phyloP scores from a whole-genome alignment of 2,329 filamentous ascomycete species.

The Sporothrix dimorphospora region DNA sequence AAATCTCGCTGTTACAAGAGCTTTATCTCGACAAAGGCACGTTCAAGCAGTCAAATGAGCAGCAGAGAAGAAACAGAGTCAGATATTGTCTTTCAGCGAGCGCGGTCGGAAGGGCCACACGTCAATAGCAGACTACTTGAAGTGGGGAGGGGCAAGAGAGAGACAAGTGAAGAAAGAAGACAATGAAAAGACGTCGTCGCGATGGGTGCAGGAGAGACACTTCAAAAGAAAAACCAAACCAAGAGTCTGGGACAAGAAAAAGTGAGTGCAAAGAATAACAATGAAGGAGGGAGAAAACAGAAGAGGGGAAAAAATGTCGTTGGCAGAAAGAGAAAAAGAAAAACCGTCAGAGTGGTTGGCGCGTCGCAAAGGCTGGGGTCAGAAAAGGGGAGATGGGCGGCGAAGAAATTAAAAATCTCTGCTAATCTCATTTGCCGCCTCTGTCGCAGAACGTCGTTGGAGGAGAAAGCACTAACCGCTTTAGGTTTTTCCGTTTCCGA shows the following conservation, averaged over 20 bases:
- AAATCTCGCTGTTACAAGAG: slow-evolving; percentile 8
- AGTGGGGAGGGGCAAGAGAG: background rate
- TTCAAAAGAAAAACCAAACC: background rate
- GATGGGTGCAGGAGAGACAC: background rate
- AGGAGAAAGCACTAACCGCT: background rate
- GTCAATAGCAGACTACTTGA: slow-evolving; percentile 24
- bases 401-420: slow-evolving; percentile 13
- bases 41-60: slow-evolving; percentile 16
- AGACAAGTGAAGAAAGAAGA: background rate
- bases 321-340: background rate
- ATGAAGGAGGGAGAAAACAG: background rate
- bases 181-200: background rate
- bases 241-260: background rate
- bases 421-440: slow-evolving; percentile 27
- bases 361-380: slow-evolving; percentile 7
- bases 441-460: slow-evolving; percentile 16
- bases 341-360: background rate
- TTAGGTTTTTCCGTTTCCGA: slow-evolving; percentile 18
- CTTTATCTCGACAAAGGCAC: slow-evolving; percentile 13
- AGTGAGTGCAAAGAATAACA: background rate
- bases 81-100: slow-evolving; percentile 4
- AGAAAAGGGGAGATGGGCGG: background rate
- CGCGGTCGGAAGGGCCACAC: slow-evolving; percentile 6
- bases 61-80: slow-evolving; percentile 18
- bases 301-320: slow-evolving; percentile 2